Evolutionary conservation across 225 moss, liverwort and hornwort genomes (phyloP), one percentile per base, ranked within the genome.

Genomic region (Pseudoscleropodium purum): DNA sequence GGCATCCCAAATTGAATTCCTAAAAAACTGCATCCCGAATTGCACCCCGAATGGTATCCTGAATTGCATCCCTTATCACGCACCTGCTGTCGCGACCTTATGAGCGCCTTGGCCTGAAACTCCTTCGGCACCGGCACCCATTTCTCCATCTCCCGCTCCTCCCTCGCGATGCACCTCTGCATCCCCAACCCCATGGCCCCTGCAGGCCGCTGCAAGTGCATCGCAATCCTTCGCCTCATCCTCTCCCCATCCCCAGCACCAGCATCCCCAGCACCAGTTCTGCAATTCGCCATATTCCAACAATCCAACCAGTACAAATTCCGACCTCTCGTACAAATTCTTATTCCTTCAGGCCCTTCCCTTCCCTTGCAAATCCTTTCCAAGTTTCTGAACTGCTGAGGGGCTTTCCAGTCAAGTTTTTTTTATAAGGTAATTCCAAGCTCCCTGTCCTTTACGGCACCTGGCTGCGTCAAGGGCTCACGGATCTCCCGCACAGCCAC

Each of bases 11-110:
- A 76, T 34, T 6, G 31, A 6, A 76, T 49, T 52, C 52, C 30
- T 6, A 11, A 75, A 31, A 18, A 74, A 52, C 52, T 23, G 78
- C 14, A 51, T 73, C 15, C 17, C 11, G 5, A 34, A 52, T 77
- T 14, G 78, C 14, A 51, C 30, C 52, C 13, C 19, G 5, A 31
- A 49, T 47, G 17, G 34, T 1, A 34, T 74, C 25, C 31, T 8
- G 3, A 37, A 54, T 59, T 31, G 60, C 14, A 61, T 62, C 62
- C 77, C 23, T 68, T 12, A 29, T 79, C 18, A 25, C 86, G 65
- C 39, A 89, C 89, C 89, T 89, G 89, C 63, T 64, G 43, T 43
- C 89, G 85, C 52, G 89, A 89, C 72, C 64, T 51, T 52, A 89
- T 81, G 73, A 62, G 59, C 12, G 90, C 86, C 73, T 86, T 86